A percentile compares a stretch with the other conserved stretches of the same genome.
phyloP scores from a whole-genome alignment of 768 basidiomycete species.

The Phlegmacium glaucopus region DNA sequence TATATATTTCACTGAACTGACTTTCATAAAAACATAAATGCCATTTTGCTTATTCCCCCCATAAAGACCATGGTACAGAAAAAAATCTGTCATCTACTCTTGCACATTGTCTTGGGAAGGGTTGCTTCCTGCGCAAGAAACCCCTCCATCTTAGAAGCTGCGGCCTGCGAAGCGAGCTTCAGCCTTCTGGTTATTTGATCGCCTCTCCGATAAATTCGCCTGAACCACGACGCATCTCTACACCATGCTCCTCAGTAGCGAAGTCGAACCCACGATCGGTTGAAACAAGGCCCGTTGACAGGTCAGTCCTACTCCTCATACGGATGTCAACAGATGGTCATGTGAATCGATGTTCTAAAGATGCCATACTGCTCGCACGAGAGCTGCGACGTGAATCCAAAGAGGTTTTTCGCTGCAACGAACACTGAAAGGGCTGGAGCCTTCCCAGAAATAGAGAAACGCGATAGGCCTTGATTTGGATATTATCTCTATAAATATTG shows the following conservation, averaged over 20 bases:
- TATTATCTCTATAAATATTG: constrained; percentile 66
- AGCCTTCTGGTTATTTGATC: no score
- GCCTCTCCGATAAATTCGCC: constrained; percentile 62
- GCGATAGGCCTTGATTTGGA: constrained; percentile 55
- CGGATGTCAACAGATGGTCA: constrained; percentile 37
- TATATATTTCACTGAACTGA: no score
- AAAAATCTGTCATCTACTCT: no score
- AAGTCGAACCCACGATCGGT: constrained; percentile 87
- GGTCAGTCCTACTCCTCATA: constrained; percentile 65
- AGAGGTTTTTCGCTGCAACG: constrained; percentile 10
- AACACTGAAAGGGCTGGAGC: constrained; percentile 18
- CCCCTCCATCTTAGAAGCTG: constrained; percentile 25
- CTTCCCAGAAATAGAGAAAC: constrained; percentile 18
- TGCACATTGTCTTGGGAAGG: no score
- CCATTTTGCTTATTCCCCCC: no score
- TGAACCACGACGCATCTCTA: constrained; percentile 81
- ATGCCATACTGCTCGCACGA: constrained; percentile 10
- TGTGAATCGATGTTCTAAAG: constrained; percentile 14
- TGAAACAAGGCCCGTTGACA: constrained; percentile 78
- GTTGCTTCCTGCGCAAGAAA: no score
- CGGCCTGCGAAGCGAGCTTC: constrained; percentile 1
- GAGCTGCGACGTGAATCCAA: constrained; percentile 6
- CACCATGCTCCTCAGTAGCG: constrained; percentile 79
- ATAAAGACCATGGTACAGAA: no score
- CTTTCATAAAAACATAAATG: no score